Evolutionary conservation across 202 grass and related monocot species (phyloP).

Genomic region (Musa balbisiana): DNA sequence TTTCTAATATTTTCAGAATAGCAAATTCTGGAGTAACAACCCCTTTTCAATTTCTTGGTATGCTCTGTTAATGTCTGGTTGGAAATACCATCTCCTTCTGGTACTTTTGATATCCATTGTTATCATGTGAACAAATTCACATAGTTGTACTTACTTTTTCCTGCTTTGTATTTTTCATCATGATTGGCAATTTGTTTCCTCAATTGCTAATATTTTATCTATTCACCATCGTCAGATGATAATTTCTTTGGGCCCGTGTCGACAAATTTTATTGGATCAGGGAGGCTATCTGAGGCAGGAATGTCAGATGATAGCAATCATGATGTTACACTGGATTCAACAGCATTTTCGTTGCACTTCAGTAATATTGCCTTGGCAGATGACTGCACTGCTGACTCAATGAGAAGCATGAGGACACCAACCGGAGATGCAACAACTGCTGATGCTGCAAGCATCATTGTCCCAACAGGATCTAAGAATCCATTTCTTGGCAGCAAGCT

Average conservation of each 20-base stretch:
- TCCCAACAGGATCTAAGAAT: conserved; percentile 41
- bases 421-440: not conserved
- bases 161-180: conserved; percentile 4
- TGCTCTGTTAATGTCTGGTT: too few species aligned
- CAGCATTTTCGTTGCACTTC: conserved; percentile 71
- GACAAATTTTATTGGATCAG: conserved; percentile 62
- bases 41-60: too few species aligned
- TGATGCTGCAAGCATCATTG: conserved; percentile 14
- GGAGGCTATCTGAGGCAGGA: conserved; percentile 63
- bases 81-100: too few species aligned
- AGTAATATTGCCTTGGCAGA: conserved; percentile 46
- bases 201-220: not conserved
- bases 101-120: too few species aligned
- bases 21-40: not conserved
- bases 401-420: conserved; percentile 43
- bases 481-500: conserved; percentile 13
- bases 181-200: not conserved
- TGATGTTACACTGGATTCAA: conserved; percentile 93
- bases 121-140: not conserved
- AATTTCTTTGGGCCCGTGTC: conserved; percentile 95
- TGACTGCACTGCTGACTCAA: conserved; percentile 53
- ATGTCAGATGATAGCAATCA: conserved; percentile 69
- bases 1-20: not conserved
- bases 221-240: conserved; percentile 50
- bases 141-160: conserved; percentile 1